A percentile compares a stretch with the other conserved stretches of the same genome.
Evolutionary conservation across 164 flowering plant species (phyloP).

Genomic region (Chimonanthus praecox): DNA sequence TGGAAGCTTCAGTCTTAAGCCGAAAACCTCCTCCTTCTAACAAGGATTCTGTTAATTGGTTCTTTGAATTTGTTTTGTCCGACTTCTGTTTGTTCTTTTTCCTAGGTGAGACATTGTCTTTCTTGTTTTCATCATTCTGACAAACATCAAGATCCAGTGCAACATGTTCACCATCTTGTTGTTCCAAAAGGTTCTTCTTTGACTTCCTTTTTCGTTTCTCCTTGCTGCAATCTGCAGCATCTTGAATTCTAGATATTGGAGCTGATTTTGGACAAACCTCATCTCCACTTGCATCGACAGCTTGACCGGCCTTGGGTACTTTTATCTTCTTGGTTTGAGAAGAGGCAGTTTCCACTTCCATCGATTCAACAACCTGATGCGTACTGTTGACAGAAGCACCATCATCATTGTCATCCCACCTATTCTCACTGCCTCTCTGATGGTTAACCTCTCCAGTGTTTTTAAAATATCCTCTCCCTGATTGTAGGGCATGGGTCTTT

Average conservation of each 20-base stretch:
- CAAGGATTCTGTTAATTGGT: conserved; percentile 10
- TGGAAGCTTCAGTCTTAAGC: conserved; percentile 5
- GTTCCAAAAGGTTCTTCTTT: conserved; percentile 21
- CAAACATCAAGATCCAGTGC: not conserved
- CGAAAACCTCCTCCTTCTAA: conserved; percentile 8
- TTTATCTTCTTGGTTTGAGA: conserved; percentile 6
- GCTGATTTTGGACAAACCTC: conserved; percentile 14
- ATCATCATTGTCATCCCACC: not conserved
- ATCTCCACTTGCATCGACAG: conserved; percentile 13
- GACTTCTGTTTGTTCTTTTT: conserved; percentile 14
- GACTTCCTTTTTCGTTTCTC: conserved; percentile 25
- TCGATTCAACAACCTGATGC: conserved; percentile 3
- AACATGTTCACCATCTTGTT: conserved; percentile 9
- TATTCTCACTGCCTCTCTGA: conserved; percentile 8
- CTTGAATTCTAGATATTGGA: conserved; percentile 13
- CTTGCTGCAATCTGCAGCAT: conserved; percentile 12
- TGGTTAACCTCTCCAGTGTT: conserved; percentile 7
- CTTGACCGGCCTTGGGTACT: conserved; percentile 7
- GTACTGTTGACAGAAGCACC: not conserved
- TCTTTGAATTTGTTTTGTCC: conserved; percentile 12
- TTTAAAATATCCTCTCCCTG: conserved; percentile 8
- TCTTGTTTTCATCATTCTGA: conserved; percentile 9
- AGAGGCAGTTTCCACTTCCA: conserved; percentile 4
- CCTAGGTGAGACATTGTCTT: conserved; percentile 6
- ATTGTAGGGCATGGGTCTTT: conserved; percentile 1